Percentiles rank a stretch among this genome's conserved stretches.
Conservation (phyloP, 2,329 filamentous ascomycete genomes). For the Cordyceps sp. region DNA sequence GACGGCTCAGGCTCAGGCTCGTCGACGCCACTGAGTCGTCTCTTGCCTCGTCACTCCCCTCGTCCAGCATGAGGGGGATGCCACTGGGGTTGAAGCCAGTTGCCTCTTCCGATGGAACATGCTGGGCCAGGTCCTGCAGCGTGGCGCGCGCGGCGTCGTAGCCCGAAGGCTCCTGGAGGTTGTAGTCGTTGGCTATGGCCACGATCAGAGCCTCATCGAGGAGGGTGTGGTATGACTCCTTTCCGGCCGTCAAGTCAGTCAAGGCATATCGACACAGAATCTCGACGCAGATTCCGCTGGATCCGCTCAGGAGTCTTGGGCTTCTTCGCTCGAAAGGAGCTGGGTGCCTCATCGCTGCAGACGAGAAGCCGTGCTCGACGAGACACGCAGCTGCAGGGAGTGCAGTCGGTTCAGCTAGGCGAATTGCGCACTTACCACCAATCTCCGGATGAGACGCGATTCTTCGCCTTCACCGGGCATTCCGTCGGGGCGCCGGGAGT, state of each 20-base stretch:
- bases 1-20: conserved; percentile 12
- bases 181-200: conserved; percentile 59
- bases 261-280: not conserved
- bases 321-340: too few species aligned
- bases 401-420: too few species aligned
- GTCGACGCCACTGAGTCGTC: conserved; percentile 10
- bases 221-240: conserved; percentile 58
- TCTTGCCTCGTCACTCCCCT: conserved; percentile 7
- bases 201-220: conserved; percentile 65
- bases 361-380: too few species aligned
- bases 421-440: conserved; percentile 16
- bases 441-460: conserved; percentile 9
- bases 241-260: not conserved
- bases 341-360: not conserved
- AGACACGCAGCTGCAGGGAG: too few species aligned
- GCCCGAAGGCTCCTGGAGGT: conserved; percentile 36
- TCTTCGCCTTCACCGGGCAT: conserved; percentile 10
- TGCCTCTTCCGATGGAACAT: conserved; percentile 50
- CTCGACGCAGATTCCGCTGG: too few species aligned
- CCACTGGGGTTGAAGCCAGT: conserved; percentile 68
- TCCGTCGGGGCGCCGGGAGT: conserved; percentile 2
- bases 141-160: conserved; percentile 37
- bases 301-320: too few species aligned
- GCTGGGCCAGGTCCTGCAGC: conserved; percentile 48
- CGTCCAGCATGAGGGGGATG: conserved; percentile 29